phyloP scores from a whole-genome alignment of 768 basidiomycete species.

The Tremella mesenterica region DNA sequence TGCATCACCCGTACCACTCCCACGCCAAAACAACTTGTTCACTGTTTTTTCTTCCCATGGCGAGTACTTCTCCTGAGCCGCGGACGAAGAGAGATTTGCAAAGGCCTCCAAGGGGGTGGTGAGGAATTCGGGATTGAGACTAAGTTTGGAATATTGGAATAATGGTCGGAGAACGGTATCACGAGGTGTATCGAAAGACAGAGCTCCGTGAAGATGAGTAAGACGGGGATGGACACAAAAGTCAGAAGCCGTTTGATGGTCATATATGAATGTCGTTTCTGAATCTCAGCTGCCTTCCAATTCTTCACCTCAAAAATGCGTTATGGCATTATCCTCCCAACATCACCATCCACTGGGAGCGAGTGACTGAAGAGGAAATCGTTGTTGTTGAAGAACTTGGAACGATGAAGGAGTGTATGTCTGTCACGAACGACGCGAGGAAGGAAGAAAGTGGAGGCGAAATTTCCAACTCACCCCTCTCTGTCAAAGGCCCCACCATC shows the following conservation, averaged over 20 bases:
- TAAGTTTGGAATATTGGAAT: conserved; percentile 40
- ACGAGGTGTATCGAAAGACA: conserved; percentile 33
- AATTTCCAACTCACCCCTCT: conserved; percentile 3
- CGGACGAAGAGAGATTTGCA: conserved; percentile 3
- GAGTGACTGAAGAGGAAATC: too few relatives aligned
- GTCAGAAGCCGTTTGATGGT: conserved; percentile 29
- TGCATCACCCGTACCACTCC: conserved; percentile 34
- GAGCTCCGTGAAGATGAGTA: conserved; percentile 31
- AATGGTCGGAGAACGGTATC: conserved; percentile 37
- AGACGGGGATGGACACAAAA: conserved; percentile 35
- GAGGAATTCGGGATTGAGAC: conserved; percentile 37
- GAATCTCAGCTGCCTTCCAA: conserved; percentile 1
- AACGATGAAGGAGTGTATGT: too few relatives aligned
- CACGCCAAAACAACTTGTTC: conserved; percentile 35
- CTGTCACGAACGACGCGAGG: too few relatives aligned
- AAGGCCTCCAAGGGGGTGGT: conserved; percentile 36
- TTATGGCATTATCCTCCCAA: too few relatives aligned
- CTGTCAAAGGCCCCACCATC: background rate
- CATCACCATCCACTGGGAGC: too few relatives aligned
- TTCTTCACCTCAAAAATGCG: too few relatives aligned
- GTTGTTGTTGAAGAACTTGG: too few relatives aligned
- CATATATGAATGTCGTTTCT: conserved; percentile 39
- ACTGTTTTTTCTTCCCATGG: conserved; percentile 37
- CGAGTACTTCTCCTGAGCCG: conserved; percentile 26
- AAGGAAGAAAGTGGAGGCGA: too few relatives aligned